Percentiles rank a stretch among this genome's conserved stretches.
Conservation (phyloP, 163 green algal genomes). For the Smithsoniella earleae region DNA sequence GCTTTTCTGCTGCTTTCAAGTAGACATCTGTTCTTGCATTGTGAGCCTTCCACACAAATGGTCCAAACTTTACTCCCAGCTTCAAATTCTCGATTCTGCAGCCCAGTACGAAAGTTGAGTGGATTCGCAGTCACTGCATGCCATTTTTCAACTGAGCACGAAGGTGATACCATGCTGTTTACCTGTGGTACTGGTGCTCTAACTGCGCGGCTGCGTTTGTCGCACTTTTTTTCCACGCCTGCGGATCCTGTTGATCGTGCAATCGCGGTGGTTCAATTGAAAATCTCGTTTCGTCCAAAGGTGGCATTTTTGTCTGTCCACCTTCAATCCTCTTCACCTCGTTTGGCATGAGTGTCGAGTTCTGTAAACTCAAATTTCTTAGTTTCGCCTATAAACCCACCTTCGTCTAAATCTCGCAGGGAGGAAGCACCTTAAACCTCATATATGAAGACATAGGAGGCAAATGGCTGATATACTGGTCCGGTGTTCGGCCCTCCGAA, state of each 20-base stretch:
- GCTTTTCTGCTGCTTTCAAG: background rate
- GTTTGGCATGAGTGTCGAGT: background rate
- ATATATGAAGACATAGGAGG: background rate
- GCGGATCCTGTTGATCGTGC: background rate
- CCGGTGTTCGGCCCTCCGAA: background rate
- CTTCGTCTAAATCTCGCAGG: background rate
- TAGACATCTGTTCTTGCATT: slow-evolving; percentile 6
- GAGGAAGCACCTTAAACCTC: background rate
- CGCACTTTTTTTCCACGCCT: background rate
- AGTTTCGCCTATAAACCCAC: background rate
- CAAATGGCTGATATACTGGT: background rate
- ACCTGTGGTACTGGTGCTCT: slow-evolving; percentile 15
- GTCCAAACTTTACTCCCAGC: slow-evolving; percentile 5
- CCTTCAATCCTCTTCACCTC: slow-evolving; percentile 15
- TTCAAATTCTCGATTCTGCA: slow-evolving; percentile 28
- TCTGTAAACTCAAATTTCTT: slow-evolving; percentile 1
- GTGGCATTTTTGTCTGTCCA: background rate
- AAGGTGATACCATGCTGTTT: too few relatives aligned
- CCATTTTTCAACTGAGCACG: background rate
- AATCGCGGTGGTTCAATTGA: slow-evolving; percentile 10
- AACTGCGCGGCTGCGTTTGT: background rate
- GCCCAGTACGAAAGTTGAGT: background rate
- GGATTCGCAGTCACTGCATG: background rate
- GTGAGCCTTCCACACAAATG: slow-evolving; percentile 20
- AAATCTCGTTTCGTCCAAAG: slow-evolving; percentile 15